phyloP scores from a whole-genome alignment of 352 stramenopile genomes.

The Globisporangium nagaii region DNA sequence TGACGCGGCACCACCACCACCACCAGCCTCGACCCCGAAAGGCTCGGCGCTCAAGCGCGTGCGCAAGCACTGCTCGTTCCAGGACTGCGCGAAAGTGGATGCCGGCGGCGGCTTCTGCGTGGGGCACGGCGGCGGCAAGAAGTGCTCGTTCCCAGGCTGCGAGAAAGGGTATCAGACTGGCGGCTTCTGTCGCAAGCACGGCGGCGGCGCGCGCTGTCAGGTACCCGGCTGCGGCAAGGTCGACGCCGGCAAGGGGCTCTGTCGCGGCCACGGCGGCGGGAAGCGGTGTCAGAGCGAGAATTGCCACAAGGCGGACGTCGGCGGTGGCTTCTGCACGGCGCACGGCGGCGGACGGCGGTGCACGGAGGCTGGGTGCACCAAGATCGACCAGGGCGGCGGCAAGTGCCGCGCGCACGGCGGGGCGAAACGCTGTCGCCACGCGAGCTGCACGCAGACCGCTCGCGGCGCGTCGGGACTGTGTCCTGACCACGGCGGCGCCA shows the following conservation, averaged over 20 bases:
- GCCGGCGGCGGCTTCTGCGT: constrained; percentile 79
- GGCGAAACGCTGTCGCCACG: constrained; percentile 45
- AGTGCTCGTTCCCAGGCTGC: constrained; percentile 66
- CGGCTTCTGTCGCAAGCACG: constrained; percentile 70
- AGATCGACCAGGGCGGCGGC: constrained; percentile 79
- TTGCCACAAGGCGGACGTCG: constrained; percentile 75
- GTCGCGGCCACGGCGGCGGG: constrained; percentile 65
- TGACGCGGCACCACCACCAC: not conserved
- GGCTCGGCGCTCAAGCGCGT: constrained; percentile 21
- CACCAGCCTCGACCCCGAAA: not conserved
- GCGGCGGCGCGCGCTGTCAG: constrained; percentile 72
- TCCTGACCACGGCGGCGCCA: constrained; percentile 54
- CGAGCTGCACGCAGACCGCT: constrained; percentile 53
- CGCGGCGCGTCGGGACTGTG: constrained; percentile 54
- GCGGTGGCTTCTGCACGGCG: constrained; percentile 73
- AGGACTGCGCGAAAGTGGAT: constrained; percentile 66
- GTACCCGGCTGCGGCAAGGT: constrained; percentile 69
- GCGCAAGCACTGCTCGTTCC: constrained; percentile 46
- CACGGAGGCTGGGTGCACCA: constrained; percentile 56
- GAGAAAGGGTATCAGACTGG: constrained; percentile 76
- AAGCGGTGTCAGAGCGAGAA: constrained; percentile 51
- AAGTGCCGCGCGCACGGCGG: constrained; percentile 77
- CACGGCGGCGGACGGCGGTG: constrained; percentile 78
- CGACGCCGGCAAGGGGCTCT: constrained; percentile 68
- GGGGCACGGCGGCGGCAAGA: constrained; percentile 77